Conservation (phyloP, 2,329 filamentous ascomycete genomes). For the Akanthomyces dipterigenus region DNA sequence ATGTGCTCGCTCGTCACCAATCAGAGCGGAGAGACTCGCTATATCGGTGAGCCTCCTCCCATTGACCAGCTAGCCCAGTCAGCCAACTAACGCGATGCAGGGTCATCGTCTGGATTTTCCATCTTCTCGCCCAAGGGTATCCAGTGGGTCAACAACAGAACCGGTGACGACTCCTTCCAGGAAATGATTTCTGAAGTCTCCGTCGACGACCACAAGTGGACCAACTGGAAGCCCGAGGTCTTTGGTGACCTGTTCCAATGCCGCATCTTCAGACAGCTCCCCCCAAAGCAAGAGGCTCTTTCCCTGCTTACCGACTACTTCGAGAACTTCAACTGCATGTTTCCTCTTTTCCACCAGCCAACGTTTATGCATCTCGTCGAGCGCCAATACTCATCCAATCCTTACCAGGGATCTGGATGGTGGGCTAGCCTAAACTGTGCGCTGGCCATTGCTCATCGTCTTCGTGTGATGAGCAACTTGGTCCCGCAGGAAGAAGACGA, state of each 20-base stretch:
- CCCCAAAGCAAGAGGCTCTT: constrained; percentile 78
- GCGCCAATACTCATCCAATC: constrained; percentile 84
- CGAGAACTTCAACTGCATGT: constrained; percentile 98
- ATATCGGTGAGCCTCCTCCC: constrained; percentile 62
- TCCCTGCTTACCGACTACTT: constrained; percentile 91
- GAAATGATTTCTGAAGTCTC: constrained; percentile 90
- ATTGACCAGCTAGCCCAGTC: neutral
- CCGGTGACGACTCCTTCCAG: constrained; percentile 90
- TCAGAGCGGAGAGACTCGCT: constrained; percentile 87
- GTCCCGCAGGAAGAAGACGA: constrained; percentile 87
- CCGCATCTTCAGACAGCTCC: constrained; percentile 74
- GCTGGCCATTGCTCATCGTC: constrained; percentile 83
- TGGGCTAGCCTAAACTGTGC: constrained; percentile 96
- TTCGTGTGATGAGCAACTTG: constrained; percentile 92
- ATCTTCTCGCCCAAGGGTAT: constrained; percentile 98
- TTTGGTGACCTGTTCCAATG: constrained; percentile 88
- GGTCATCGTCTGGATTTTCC: constrained; percentile 94
- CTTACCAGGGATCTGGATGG: constrained; percentile 94
- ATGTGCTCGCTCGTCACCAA: constrained; percentile 98
- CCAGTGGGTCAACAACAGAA: constrained; percentile 97
- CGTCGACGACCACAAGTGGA: constrained; percentile 90
- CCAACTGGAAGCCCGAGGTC: constrained; percentile 96
- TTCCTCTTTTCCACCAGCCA: constrained; percentile 92
- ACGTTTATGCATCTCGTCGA: constrained; percentile 98
- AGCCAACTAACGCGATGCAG: constrained; percentile 36